Evolutionary conservation across 148 eudicot species (phyloP), one percentile per base, ranked within the genome.

Genomic region (Polygonum maritimum): DNA sequence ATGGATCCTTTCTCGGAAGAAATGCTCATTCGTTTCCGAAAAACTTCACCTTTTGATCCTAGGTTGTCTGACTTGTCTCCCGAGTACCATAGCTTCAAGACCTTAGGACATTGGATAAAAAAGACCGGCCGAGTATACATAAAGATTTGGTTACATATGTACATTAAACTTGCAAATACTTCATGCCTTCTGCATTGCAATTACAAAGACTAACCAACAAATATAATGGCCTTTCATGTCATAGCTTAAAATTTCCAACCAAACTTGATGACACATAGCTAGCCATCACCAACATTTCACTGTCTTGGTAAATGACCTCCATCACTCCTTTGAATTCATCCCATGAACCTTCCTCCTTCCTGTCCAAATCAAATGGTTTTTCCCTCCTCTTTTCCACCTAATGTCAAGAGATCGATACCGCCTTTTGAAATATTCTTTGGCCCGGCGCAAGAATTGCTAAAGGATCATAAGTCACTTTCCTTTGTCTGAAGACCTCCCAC

Each of bases 361-460:
- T 13, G 41, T 13, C 39, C 39, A 4, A 63, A 31, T 63, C 70
- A 31, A 19, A 63, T 33, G 19, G 6, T 26, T 26, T 26, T 26
- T 26, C 18, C 45, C 44, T 67, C 5, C 44, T 67, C 11, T 36
- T 36, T 63, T 5, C 19, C 41, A 14, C 41, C 57, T 36, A 60
- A 14, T 60, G 51, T 88, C 82, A 88, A 80, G 82, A 87, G 78
- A 81, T 63, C 4, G 90, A 78, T 79, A 73, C 40, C 26, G 84
- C 83, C 82, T 93, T 89, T 76, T 78, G 88, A 77, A 94, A 94
- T 72, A 95, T 90, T 73, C 83, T 82, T 48, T 95, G 98, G 10
- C 98, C 97, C 19, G 98, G 98, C 41, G 94, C 91, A 63, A 90
- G 94, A 70, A 95, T 89, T 13, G 97, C 89, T 67, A 88, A 77